Conservation (phyloP, 352 stramenopile species). For the Phytophthora vignae region DNA sequence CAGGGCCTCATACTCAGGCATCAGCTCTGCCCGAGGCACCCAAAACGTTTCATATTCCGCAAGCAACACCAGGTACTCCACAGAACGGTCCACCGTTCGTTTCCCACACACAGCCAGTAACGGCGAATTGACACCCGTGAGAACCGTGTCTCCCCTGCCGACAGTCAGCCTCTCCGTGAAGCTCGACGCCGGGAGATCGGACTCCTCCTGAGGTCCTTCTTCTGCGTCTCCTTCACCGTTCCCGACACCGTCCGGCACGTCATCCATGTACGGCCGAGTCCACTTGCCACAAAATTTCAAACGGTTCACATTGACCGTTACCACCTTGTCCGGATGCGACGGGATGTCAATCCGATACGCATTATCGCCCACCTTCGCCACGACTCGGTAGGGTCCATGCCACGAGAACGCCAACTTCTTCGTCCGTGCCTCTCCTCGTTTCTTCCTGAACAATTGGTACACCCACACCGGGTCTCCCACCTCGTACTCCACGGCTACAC, state of each 20-base stretch:
- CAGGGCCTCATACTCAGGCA: not conserved
- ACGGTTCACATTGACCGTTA: conserved; percentile 11
- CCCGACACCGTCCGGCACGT: not conserved
- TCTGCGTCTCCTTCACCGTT: not conserved
- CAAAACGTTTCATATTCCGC: no score
- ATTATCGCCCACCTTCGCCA: not conserved
- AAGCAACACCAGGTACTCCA: no score
- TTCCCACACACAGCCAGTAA: no score
- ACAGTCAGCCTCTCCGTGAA: not conserved
- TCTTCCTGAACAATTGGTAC: no score
- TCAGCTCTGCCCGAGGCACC: no score
- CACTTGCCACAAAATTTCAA: conserved; percentile 9
- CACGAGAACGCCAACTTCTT: no score
- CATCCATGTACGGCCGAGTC: not conserved
- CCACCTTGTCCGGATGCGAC: conserved; percentile 5
- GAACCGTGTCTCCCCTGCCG: not conserved
- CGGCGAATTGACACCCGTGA: no score
- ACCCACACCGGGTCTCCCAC: no score
- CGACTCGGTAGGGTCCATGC: conserved; percentile 11
- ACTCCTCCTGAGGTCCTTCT: not conserved
- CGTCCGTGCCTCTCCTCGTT: no score
- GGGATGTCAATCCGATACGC: conserved; percentile 1
- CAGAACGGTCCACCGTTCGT: no score
- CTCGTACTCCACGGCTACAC: no score
- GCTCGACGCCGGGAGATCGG: no score